A percentile compares a stretch with the other conserved stretches of the same genome.
These are phyloP conservation scores for Irpex rosettiformis DNA, from an alignment of 1,284 basidiomycete genomes.

Conservation along the genomic window DNA sequence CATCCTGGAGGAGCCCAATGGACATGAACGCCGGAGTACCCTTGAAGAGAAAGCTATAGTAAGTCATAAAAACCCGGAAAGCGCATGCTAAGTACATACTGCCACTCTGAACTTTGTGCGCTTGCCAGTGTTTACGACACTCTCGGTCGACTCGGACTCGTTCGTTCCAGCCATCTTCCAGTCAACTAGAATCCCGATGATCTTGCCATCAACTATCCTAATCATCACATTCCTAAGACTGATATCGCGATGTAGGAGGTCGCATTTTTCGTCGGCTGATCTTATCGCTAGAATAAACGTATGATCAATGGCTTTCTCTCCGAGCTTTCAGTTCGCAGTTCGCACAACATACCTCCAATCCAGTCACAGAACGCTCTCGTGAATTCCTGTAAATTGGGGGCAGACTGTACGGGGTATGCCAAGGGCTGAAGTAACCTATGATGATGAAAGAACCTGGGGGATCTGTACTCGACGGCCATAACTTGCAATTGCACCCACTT, in stretches of 20 bases:
- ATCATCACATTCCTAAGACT: constrained; percentile 8
- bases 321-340: neutral
- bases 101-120: neutral
- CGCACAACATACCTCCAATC: neutral
- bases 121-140: neutral
- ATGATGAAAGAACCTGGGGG: neutral
- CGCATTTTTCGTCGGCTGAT: neutral
- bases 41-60: neutral
- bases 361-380: neutral
- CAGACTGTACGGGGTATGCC: constrained; percentile 2
- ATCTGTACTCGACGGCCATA: neutral
- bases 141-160: neutral
- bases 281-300: neutral
- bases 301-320: too few species aligned
- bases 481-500: neutral
- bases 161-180: constrained; percentile 2
- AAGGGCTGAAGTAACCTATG: constrained; percentile 5
- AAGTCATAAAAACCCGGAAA: neutral
- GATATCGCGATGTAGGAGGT: constrained; percentile 6
- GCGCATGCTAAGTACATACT: neutral
- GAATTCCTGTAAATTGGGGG: neutral
- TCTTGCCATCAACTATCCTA: neutral
- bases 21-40: constrained; percentile 8
- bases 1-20: neutral
- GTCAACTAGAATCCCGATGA: constrained; percentile 3